Base-by-base conservation (phyloP, 2,329 filamentous ascomycete genomes). In the Fusarium sp. region DNA sequence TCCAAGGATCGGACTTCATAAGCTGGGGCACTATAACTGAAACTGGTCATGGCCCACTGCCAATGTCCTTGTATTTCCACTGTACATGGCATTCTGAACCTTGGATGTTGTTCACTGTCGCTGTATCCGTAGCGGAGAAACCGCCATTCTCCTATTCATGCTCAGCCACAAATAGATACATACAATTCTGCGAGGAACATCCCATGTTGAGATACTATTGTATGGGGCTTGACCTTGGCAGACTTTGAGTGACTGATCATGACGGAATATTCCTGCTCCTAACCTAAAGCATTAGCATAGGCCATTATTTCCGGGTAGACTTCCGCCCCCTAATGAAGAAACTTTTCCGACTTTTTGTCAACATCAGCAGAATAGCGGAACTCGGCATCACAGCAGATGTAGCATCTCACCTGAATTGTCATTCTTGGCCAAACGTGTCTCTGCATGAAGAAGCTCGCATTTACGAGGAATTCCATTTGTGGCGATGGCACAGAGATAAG, bases 151-250 rank as follows among this genome's bases (percentile, higher is more conserved):
- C 29, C 54, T 35, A 57, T 57, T 29, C 19, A 37, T 35, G 8
- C 23, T 35, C 19, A 35, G 23, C n/a, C 29, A 29, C 33, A 54
- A 27, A 39, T n/a, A 54, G 14, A 21, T 46, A 25, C n/a, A 21
- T 45, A 23, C 18, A 35, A 27, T 10, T 57, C 31, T 27, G 31
- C 4, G 19, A 27, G 31, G 31, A 23, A n/a, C 11, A 48, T 48
- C 5, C 58, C 21, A 41, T 37, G 10, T 29, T 25, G 25, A 57
- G 29, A 42, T 21, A 16, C 21, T 51, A 48, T 35, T 27, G 29
- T 48, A 57, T 49, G 61, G 31, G 55, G 27, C 27, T 52, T 55
- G 57, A 31, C 31, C 64, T 69, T 63, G 58, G 39, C 65, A 14
- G 31, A 15, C 51, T 45, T 19, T 45, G 46, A 66, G 46, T 35